phyloP scores from a whole-genome alignment of 2,329 filamentous ascomycete species.

The Venturiaceae sp. region DNA sequence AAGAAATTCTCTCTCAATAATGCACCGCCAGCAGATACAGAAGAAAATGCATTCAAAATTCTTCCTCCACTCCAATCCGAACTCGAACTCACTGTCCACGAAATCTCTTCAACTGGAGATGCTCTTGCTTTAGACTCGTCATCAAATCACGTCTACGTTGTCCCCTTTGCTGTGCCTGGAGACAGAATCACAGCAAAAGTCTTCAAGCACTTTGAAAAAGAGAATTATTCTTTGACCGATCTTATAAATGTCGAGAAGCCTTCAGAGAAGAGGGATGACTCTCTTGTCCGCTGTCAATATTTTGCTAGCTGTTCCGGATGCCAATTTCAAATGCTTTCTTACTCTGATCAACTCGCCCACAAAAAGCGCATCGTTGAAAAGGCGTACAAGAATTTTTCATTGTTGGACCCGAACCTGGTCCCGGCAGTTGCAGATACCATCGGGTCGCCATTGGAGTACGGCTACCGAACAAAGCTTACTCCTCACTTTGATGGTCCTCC shows the following conservation, averaged over 20 bases:
- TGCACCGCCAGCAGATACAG: constrained; percentile 8
- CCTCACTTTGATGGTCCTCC: constrained; percentile 85
- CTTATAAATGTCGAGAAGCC: constrained; percentile 68
- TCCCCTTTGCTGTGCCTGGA: constrained; percentile 82
- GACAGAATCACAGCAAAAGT: constrained; percentile 73
- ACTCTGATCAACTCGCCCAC: constrained; percentile 71
- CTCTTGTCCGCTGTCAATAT: constrained; percentile 71
- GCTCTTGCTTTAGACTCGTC: constrained; percentile 67
- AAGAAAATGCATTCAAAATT: constrained; percentile 1
- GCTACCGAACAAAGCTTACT: constrained; percentile 92
- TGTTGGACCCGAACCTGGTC: constrained; percentile 63
- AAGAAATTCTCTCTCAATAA: constrained; percentile 19
- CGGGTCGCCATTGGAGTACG: constrained; percentile 81
- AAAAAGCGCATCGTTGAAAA: constrained; percentile 85
- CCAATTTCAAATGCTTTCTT: constrained; percentile 95
- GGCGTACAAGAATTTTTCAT: constrained; percentile 85
- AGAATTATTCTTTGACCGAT: constrained; percentile 65
- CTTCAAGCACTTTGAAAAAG: constrained; percentile 56
- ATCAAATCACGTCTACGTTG: constrained; percentile 65
- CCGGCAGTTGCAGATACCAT: constrained; percentile 77
- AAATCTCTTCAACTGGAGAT: constrained; percentile 86
- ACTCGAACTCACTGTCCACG: constrained; percentile 70
- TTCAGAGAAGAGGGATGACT: constrained; percentile 66
- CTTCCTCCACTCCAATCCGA: constrained; percentile 62
- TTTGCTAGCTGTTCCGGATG: constrained; percentile 84